phyloP scores from a whole-genome alignment of 352 stramenopile species.

The Pythium sp. region DNA sequence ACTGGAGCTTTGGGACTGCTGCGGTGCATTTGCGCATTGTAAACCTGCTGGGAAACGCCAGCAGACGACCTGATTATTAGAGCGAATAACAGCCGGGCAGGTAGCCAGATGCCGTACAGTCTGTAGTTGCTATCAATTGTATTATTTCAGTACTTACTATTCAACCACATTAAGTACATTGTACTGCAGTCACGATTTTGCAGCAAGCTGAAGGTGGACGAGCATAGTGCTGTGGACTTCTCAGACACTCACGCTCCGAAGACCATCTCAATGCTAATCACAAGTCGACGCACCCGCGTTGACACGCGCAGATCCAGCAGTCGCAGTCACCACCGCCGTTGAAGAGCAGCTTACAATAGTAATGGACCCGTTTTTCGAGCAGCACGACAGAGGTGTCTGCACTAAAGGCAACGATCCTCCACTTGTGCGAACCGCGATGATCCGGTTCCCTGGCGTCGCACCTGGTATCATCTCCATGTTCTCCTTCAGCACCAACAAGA shows the following conservation, averaged over 20 bases:
- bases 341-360: neutral
- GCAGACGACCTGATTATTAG: too few relatives aligned
- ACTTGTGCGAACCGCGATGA: neutral
- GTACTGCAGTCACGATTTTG: too few relatives aligned
- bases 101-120: too few relatives aligned
- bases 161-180: too few relatives aligned
- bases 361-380: neutral
- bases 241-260: neutral
- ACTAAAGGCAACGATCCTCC: neutral
- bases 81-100: too few relatives aligned
- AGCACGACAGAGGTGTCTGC: neutral
- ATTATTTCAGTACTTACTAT: too few relatives aligned
- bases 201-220: too few relatives aligned
- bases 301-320: neutral
- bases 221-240: neutral
- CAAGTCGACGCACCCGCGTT: neutral
- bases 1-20: too few relatives aligned
- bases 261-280: neutral
- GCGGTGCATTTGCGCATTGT: too few relatives aligned
- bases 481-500: slow-evolving; percentile 10
- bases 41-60: too few relatives aligned
- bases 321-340: neutral
- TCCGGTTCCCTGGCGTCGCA: slow-evolving; percentile 3
- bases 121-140: too few relatives aligned
- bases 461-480: slow-evolving; percentile 5